Percentiles rank a stretch among this genome's conserved stretches.
These are phyloP conservation scores for Claviceps sorghi DNA, from an alignment of 2,329 filamentous ascomycete genomes.

Conservation along the genomic window DNA sequence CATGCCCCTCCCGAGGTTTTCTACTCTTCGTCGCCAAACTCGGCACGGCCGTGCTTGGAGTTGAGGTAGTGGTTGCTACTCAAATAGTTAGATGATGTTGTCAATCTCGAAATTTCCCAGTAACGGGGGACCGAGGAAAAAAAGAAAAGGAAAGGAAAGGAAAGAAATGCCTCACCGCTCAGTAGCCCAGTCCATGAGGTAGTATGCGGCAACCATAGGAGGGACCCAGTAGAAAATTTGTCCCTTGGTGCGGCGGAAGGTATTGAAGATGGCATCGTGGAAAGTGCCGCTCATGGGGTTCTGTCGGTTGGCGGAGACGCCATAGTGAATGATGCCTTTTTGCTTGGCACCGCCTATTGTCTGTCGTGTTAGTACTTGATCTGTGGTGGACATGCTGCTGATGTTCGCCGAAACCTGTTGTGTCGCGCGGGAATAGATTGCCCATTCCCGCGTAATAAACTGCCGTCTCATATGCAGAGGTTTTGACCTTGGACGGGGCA, in stretches of 20 bases:
- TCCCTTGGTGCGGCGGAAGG: constrained; percentile 67
- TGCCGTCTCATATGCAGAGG: background rate
- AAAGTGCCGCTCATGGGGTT: constrained; percentile 65
- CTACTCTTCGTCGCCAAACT: constrained; percentile 34
- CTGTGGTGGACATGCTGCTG: background rate
- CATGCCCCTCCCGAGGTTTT: constrained; percentile 7
- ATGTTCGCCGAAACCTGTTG: background rate
- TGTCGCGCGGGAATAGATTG: background rate
- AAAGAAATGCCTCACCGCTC: constrained; percentile 53
- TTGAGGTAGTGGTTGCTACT: constrained; percentile 65
- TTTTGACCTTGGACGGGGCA: background rate
- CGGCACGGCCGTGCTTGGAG: constrained; percentile 58
- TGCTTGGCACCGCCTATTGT: constrained; percentile 41
- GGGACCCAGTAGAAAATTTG: constrained; percentile 86
- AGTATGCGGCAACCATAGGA: constrained; percentile 65
- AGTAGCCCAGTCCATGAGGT: constrained; percentile 76
- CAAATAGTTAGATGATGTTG: background rate
- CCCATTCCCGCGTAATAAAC: background rate
- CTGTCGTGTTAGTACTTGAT: background rate
- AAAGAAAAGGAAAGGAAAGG: background rate
- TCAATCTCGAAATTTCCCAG: background rate
- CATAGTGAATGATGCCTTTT: constrained; percentile 55
- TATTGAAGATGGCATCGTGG: constrained; percentile 87
- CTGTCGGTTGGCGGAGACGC: constrained; percentile 76
- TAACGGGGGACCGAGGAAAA: too few species aligned